phyloP scores from a whole-genome alignment of 306 rosid species.

The Amphicarpaea edgeworthii region DNA sequence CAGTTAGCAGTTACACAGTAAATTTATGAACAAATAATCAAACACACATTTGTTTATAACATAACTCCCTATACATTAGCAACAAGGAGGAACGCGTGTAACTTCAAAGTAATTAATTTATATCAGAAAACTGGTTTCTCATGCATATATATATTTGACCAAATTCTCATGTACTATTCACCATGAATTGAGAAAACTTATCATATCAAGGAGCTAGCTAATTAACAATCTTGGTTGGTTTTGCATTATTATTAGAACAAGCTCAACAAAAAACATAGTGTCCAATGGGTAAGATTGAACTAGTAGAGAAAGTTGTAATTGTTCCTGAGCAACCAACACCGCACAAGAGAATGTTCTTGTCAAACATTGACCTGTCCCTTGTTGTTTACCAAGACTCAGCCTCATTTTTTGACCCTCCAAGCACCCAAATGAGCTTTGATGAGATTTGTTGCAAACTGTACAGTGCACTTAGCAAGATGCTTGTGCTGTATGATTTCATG shows the following conservation, averaged over 20 bases:
- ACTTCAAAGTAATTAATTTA: constrained; percentile 6
- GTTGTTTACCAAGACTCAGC: constrained; percentile 64
- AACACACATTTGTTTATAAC: neutral
- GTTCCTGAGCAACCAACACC: constrained; percentile 49
- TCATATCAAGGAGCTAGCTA: neutral
- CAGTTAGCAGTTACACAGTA: neutral
- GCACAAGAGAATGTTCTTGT: constrained; percentile 50
- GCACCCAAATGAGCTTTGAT: constrained; percentile 41
- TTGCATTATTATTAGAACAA: neutral
- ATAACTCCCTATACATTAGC: neutral
- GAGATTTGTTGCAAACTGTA: constrained; percentile 52
- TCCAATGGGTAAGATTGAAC: constrained; percentile 47
- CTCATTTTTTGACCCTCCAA: constrained; percentile 63
- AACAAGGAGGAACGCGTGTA: no score
- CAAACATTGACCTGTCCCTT: constrained; percentile 64
- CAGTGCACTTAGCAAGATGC: constrained; percentile 43
- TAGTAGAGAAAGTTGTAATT: constrained; percentile 58
- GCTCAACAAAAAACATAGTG: neutral
- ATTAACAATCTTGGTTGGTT: neutral
- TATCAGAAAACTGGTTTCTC: constrained; percentile 19
- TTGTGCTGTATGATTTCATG: constrained; percentile 59
- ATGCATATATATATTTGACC: neutral
- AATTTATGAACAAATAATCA: neutral
- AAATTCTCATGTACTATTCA: neutral
- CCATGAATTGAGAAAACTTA: neutral